Evolutionary conservation across 805 yeast genomes (phyloP).

Genomic region (Komagataella pseudopastoris): DNA sequence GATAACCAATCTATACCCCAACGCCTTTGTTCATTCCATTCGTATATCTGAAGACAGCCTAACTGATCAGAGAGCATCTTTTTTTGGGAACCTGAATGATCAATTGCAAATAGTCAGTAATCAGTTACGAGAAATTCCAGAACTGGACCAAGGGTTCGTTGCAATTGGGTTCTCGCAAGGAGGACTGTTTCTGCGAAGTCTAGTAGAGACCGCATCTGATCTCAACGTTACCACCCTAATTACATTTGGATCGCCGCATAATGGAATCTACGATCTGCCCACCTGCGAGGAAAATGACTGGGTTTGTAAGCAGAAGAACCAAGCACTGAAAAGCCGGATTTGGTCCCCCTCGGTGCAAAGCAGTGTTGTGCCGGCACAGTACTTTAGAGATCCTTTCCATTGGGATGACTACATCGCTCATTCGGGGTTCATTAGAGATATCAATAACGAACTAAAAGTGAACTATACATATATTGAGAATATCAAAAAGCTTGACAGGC

Average conservation of each 20-base stretch:
- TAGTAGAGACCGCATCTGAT: slow-evolving; percentile 42
- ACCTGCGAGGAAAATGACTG: slow-evolving; percentile 40
- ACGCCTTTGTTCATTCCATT: slow-evolving; percentile 37
- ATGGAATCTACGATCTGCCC: slow-evolving; percentile 62
- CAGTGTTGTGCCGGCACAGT: slow-evolving; percentile 57
- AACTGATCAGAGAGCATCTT: slow-evolving; percentile 38
- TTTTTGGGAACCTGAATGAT: slow-evolving; percentile 45
- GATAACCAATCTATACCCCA: slow-evolving; percentile 33
- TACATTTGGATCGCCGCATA: slow-evolving; percentile 75
- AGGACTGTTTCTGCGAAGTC: slow-evolving; percentile 62
- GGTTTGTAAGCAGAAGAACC: slow-evolving; percentile 44
- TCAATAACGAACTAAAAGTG: slow-evolving; percentile 43
- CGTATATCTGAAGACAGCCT: slow-evolving; percentile 32
- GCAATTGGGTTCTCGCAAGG: slow-evolving; percentile 79
- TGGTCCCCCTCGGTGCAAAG: slow-evolving; percentile 46
- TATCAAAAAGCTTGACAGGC: slow-evolving; percentile 28
- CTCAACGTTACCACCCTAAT: slow-evolving; percentile 34
- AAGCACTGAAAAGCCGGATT: slow-evolving; percentile 40
- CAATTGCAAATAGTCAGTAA: slow-evolving; percentile 45
- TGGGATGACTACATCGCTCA: slow-evolving; percentile 39
- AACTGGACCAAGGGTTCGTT: slow-evolving; percentile 43
- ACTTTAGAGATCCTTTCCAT: slow-evolving; percentile 48
- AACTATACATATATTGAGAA: slow-evolving; percentile 28
- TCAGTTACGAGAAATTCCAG: slow-evolving; percentile 30
- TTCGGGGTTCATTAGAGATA: slow-evolving; percentile 47